phyloP scores from a whole-genome alignment of 1,139 yeast genomes.

The Candida tetrigidarum region DNA sequence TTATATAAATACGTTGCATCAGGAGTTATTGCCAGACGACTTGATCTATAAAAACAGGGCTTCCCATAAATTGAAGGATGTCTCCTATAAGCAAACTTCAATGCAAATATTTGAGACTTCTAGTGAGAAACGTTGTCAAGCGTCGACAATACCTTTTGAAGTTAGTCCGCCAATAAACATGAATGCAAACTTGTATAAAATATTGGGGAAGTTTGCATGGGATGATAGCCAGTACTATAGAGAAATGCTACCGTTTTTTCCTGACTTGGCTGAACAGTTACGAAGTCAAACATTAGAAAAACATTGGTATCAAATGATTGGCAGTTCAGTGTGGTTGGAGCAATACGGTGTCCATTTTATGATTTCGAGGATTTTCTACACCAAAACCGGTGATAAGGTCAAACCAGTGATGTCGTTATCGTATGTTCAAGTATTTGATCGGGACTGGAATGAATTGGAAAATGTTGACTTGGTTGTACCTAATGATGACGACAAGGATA shows the following conservation, averaged over 20 bases:
- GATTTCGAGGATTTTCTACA: slow-evolving; percentile 33
- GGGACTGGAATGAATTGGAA: slow-evolving; percentile 30
- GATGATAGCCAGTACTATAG: slow-evolving; percentile 16
- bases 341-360: slow-evolving; percentile 37
- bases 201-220: slow-evolving; percentile 17
- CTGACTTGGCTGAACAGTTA: slow-evolving; percentile 23
- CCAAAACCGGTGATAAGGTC: slow-evolving; percentile 24
- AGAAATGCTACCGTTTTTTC: slow-evolving; percentile 25
- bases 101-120: slow-evolving; percentile 6
- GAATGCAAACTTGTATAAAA: slow-evolving; percentile 17
- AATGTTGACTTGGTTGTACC: slow-evolving; percentile 24
- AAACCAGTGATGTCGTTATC: slow-evolving; percentile 28
- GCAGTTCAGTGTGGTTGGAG: slow-evolving; percentile 36
- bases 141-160: background rate
- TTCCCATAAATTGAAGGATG: background rate
- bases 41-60: background rate
- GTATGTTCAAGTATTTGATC: slow-evolving; percentile 24
- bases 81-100: background rate
- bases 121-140: background rate
- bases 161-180: slow-evolving; percentile 9
- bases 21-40: background rate
- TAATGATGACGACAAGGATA: background rate
- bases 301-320: slow-evolving; percentile 36
- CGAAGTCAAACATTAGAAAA: slow-evolving; percentile 18
- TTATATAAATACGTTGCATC: background rate